phyloP scores from a whole-genome alignment of 441 rosid genomes.

The Syzygium syzygioides region DNA sequence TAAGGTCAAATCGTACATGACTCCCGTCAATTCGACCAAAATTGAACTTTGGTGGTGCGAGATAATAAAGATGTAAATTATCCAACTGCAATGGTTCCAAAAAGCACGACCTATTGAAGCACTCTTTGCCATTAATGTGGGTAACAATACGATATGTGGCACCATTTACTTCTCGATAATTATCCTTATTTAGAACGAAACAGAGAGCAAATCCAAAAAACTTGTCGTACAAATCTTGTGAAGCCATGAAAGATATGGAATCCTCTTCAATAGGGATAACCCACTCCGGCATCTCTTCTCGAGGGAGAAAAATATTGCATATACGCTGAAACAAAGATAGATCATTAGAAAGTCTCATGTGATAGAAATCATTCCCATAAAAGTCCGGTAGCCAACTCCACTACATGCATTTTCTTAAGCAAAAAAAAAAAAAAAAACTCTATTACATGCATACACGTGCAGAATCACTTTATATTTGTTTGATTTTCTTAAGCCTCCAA shows the following conservation, averaged over 20 bases:
- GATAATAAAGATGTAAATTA: rapidly evolving
- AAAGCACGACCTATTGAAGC: too few species aligned
- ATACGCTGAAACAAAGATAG: background rate
- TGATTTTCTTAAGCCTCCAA: background rate
- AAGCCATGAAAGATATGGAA: too few species aligned
- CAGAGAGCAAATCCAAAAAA: background rate
- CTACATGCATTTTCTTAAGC: too few species aligned
- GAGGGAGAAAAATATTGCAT: rapidly evolving
- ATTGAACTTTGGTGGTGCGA: rapidly evolving
- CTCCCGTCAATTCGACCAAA: background rate
- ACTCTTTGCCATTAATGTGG: background rate
- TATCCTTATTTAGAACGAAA: rapidly evolving
- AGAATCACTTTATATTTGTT: background rate
- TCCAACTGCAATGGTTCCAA: too few species aligned
- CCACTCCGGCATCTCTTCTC: background rate
- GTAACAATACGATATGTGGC: too few species aligned
- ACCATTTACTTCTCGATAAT: too few species aligned
- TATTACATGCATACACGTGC: background rate
- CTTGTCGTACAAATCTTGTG: background rate
- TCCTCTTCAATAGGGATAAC: rapidly evolving
- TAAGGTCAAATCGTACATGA: background rate
- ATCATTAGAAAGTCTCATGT: background rate
- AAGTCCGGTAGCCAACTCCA: too few species aligned
- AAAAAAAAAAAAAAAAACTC: too few species aligned
- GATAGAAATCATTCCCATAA: background rate